These are phyloP conservation scores for Nitzschia sp. DNA, from an alignment of 108 stramenopile species.

Conservation along the genomic window DNA sequence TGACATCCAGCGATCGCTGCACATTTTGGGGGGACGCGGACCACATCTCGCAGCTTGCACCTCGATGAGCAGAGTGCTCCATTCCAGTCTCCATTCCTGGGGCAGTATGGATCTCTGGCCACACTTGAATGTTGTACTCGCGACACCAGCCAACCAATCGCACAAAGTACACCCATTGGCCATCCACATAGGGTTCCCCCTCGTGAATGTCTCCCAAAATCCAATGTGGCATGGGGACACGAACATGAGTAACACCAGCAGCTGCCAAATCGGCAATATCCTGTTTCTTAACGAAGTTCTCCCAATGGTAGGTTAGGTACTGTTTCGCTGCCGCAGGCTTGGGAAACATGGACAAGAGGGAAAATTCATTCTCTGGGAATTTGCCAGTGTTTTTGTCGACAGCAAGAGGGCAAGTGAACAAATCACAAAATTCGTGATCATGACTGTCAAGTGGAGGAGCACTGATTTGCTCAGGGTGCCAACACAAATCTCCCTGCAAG, in stretches of 20 bases:
- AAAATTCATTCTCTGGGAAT: conserved; percentile 51
- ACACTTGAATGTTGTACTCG: conserved; percentile 48
- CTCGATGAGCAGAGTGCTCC: conserved; percentile 45
- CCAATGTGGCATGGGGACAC: conserved; percentile 72
- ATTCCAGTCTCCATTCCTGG: conserved; percentile 65
- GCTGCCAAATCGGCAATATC: conserved; percentile 44
- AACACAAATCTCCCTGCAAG: conserved; percentile 41
- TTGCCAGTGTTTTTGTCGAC: conserved; percentile 20
- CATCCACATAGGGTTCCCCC: conserved; percentile 54
- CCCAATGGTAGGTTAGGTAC: conserved; percentile 61
- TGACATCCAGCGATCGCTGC: conserved; percentile 37
- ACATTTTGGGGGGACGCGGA: conserved; percentile 31
- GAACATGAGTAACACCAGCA: conserved; percentile 58
- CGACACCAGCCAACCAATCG: conserved; percentile 61
- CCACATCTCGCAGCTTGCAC: conserved; percentile 44
- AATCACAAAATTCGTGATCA: conserved; percentile 26
- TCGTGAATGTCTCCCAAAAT: conserved; percentile 36
- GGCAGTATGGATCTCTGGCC: conserved; percentile 71
- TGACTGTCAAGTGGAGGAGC: conserved; percentile 31
- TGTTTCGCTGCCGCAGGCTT: conserved; percentile 31
- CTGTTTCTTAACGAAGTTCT: conserved; percentile 56
- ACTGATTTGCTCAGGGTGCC: conserved; percentile 49
- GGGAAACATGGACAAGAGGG: conserved; percentile 31
- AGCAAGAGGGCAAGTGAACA: conserved; percentile 35
- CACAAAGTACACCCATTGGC: conserved; percentile 56